Conservation (phyloP, 306 rosid genomes). For the Quercus agrifolia region DNA sequence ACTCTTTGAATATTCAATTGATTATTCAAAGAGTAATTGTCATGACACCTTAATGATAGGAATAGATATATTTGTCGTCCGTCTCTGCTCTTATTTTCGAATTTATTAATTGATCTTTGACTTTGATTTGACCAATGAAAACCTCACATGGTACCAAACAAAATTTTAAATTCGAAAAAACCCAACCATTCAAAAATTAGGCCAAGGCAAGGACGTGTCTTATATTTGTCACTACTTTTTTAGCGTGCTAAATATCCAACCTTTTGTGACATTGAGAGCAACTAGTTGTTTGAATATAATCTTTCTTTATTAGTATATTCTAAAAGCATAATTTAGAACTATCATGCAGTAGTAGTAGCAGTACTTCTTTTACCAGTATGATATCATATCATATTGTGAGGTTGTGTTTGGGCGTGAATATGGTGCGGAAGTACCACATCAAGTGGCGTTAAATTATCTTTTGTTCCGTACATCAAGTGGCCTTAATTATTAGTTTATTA, state of each 20-base stretch:
- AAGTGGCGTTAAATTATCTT: background rate
- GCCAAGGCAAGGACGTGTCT: background rate
- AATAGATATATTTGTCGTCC: background rate
- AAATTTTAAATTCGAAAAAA: background rate
- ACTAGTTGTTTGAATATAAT: background rate
- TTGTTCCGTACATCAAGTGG: no score
- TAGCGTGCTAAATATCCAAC: constrained; percentile 1
- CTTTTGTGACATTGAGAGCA: background rate
- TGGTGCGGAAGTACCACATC: background rate
- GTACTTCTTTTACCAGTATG: background rate
- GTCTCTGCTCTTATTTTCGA: background rate
- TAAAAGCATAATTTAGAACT: background rate
- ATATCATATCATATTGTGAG: background rate
- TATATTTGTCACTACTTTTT: background rate
- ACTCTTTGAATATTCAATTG: background rate
- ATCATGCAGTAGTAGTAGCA: background rate
- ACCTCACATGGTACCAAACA: background rate
- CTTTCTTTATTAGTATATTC: background rate
- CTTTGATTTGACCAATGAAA: constrained; percentile 8
- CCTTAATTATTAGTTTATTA: no score
- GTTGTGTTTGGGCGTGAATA: background rate
- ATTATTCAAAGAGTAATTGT: background rate
- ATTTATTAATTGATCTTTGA: background rate
- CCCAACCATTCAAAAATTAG: background rate
- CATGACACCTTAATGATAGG: background rate